These are phyloP conservation scores for Huntiella savannae DNA, from an alignment of 2,329 filamentous ascomycete genomes.

Conservation along the genomic window DNA sequence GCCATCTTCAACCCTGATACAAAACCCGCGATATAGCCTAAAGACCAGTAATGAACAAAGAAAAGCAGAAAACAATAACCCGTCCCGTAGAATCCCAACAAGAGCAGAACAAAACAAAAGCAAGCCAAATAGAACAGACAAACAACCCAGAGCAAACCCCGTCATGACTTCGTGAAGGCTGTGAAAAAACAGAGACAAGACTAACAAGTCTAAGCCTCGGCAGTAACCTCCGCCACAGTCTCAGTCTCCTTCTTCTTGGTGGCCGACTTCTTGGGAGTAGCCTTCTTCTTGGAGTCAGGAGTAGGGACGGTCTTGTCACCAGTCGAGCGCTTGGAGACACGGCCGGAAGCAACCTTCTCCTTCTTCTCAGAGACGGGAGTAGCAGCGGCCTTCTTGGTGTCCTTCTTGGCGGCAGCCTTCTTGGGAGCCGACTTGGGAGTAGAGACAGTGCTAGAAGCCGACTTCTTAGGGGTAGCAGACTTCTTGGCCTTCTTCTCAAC, in stretches of 20 bases:
- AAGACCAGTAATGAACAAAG: no score
- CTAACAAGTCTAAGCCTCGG: constrained; percentile 1
- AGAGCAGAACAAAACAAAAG: no score
- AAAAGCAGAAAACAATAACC: no score
- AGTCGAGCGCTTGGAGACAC: constrained; percentile 17
- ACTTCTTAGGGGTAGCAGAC: constrained; percentile 19
- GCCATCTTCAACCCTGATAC: no score
- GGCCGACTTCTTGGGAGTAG: constrained; percentile 26
- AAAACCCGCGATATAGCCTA: no score
- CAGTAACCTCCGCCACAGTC: constrained; percentile 6
- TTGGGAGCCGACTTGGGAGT: constrained; percentile 17
- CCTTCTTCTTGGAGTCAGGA: constrained; percentile 14
- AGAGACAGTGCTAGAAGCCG: constrained; percentile 15
- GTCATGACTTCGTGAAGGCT: constrained; percentile 11
- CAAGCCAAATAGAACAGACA: constrained; percentile 1
- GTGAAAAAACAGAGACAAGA: not conserved
- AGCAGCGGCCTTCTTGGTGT: constrained; percentile 39
- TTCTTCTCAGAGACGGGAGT: constrained; percentile 17
- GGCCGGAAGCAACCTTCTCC: constrained; percentile 15
- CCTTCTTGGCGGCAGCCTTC: constrained; percentile 21
- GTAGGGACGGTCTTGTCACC: constrained; percentile 12
- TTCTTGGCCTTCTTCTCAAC: constrained; percentile 39
- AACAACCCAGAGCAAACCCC: not conserved
- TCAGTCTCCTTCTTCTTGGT: constrained; percentile 24
- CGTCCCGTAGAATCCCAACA: no score